These are phyloP conservation scores for Tulasnella sp. DNA, from an alignment of 768 basidiomycete genomes.

Conservation along the genomic window DNA sequence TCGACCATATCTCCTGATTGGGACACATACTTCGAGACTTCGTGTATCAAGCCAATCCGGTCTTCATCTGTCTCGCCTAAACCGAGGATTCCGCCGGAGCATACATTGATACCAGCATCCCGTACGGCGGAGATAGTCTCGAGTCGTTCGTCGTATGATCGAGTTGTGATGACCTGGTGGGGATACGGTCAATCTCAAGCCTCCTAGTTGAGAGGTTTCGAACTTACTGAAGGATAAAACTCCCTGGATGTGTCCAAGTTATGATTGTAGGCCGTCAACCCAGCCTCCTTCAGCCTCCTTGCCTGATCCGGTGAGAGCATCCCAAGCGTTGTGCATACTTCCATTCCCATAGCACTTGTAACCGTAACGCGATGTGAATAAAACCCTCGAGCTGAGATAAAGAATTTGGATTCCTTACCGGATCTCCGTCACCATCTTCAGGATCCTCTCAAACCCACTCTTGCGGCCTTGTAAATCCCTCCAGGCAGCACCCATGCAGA, in stretches of 20 bases:
- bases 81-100: constrained; percentile 92
- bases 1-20: neutral
- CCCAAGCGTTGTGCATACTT: constrained; percentile 96
- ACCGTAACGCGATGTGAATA: neutral
- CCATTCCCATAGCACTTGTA: constrained; percentile 78
- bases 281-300: constrained; percentile 82
- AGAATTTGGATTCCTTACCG: constrained; percentile 16
- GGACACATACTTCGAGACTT: constrained; percentile 72
- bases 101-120: constrained; percentile 92
- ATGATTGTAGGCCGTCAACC: constrained; percentile 95
- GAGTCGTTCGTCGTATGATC: constrained; percentile 88
- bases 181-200: constrained; percentile 4
- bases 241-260: constrained; percentile 97
- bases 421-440: constrained; percentile 68
- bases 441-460: constrained; percentile 84
- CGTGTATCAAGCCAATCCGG: constrained; percentile 86
- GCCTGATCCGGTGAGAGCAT: constrained; percentile 96
- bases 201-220: neutral
- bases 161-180: constrained; percentile 81
- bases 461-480: constrained; percentile 87
- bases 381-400: neutral
- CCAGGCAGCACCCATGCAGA: constrained; percentile 99
- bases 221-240: constrained; percentile 69
- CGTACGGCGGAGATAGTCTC: constrained; percentile 84
- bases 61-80: constrained; percentile 86